Evolutionary conservation across 495 filamentous ascomycete species (phyloP).

Genomic region (Pyrenopolyporus hunteri): DNA sequence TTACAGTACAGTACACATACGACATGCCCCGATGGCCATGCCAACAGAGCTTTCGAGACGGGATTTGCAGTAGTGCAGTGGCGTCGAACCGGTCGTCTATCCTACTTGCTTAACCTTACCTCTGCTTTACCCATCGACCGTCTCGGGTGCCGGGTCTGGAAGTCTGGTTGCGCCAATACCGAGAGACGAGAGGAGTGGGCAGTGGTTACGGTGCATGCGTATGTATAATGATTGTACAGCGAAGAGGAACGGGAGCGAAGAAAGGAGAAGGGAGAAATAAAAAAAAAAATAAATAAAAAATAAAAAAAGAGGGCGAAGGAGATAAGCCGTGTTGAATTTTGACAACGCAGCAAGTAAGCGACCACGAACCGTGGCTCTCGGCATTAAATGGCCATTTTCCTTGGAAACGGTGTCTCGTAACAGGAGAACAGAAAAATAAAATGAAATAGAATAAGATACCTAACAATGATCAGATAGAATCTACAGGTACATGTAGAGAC

Average conservation of each 20-base stretch:
- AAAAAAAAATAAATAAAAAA: neutral
- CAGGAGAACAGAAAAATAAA: neutral
- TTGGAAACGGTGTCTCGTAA: conserved; percentile 4
- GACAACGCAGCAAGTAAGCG: conserved; percentile 37
- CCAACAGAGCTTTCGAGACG: conserved; percentile 31
- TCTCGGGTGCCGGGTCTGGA: conserved; percentile 10
- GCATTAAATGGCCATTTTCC: conserved; percentile 18
- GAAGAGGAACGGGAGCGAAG: too few relatives aligned
- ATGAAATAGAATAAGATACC: neutral
- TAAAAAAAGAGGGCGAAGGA: neutral
- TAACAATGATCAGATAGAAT: neutral
- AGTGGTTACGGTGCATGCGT: conserved; percentile 3
- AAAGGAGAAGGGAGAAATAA: neutral
- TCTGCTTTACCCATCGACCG: conserved; percentile 19
- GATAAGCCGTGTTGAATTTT: conserved; percentile 16
- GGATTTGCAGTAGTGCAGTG: conserved; percentile 38
- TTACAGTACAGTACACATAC: conserved; percentile 28
- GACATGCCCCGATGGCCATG: too few relatives aligned
- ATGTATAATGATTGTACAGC: too few relatives aligned
- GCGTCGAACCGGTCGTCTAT: conserved; percentile 32
- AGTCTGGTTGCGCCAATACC: conserved; percentile 30
- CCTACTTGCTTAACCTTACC: conserved; percentile 33
- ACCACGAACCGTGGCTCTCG: conserved; percentile 29
- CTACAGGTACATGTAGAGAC: neutral
- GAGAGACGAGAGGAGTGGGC: conserved; percentile 14